phyloP scores from a whole-genome alignment of 1,284 basidiomycete genomes.

The Cutaneotrichosporon sp. region DNA sequence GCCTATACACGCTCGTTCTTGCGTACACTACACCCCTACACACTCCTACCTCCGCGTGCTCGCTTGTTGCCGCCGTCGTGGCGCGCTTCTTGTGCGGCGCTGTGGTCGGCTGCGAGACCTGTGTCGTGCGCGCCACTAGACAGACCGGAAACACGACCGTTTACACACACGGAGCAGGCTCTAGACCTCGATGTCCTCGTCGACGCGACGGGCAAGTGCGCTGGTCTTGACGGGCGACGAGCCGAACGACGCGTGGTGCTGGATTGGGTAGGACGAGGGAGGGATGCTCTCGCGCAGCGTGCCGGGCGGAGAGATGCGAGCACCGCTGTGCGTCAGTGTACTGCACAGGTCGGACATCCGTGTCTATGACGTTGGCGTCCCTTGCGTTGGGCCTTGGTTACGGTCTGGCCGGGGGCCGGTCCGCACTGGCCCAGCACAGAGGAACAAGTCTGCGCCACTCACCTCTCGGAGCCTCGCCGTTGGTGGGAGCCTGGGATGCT shows the following conservation, averaged over 20 bases:
- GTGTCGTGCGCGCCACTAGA: background rate
- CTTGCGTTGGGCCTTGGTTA: background rate
- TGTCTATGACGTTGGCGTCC: background rate
- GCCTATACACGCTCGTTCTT: constrained; percentile 10
- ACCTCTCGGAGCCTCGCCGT: constrained; percentile 47
- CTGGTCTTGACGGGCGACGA: constrained; percentile 52
- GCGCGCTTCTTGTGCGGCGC: constrained; percentile 3
- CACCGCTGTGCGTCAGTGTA: constrained; percentile 23
- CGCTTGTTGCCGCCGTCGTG: background rate
- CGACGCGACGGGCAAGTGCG: constrained; percentile 42
- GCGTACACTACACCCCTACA: constrained; percentile 4
- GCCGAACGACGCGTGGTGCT: constrained; percentile 38
- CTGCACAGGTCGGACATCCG: background rate
- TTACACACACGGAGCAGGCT: background rate
- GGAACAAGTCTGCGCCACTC: constrained; percentile 8
- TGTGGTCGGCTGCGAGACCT: background rate
- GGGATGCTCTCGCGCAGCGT: constrained; percentile 39
- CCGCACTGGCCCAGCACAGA: background rate
- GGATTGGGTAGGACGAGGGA: constrained; percentile 46
- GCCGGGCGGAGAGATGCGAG: constrained; percentile 44
- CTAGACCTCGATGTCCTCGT: constrained; percentile 40
- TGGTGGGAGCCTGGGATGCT: constrained; percentile 39
- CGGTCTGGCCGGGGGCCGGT: background rate
- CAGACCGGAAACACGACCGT: background rate
- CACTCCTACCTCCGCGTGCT: background rate